These are phyloP conservation scores for Lachnellula cervina DNA, from an alignment of 2,329 filamentous ascomycete species.

Conservation along the genomic window DNA sequence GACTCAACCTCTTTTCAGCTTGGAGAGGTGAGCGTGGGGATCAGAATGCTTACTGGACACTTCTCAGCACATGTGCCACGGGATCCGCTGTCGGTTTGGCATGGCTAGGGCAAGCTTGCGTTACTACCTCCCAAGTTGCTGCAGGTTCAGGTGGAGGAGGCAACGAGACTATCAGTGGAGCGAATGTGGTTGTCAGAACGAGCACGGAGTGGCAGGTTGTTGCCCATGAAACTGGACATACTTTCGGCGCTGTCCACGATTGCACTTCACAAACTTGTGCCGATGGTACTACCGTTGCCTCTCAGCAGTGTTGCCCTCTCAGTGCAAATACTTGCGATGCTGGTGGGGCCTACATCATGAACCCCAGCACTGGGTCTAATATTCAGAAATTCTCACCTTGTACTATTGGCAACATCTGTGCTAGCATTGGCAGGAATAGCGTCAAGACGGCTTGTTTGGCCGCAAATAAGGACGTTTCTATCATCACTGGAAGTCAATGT, in stretches of 20 bases:
- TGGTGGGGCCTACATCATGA: conserved; percentile 83
- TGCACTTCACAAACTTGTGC: conserved; percentile 67
- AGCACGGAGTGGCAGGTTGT: conserved; percentile 90
- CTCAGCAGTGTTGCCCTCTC: conserved; percentile 76
- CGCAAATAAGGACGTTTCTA: conserved; percentile 79
- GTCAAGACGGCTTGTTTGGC: conserved; percentile 73
- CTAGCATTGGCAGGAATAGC: conserved; percentile 70
- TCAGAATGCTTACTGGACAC: conserved; percentile 85
- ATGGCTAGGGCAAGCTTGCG: conserved; percentile 87
- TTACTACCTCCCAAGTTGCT: conserved; percentile 51
- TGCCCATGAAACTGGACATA: conserved; percentile 90
- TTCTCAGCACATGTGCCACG: conserved; percentile 68
- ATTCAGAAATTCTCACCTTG: conserved; percentile 83
- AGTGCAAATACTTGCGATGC: conserved; percentile 66
- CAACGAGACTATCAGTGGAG: conserved; percentile 72
- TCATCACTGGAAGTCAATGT: conserved; percentile 78
- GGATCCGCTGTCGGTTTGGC: conserved; percentile 83
- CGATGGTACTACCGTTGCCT: conserved; percentile 52
- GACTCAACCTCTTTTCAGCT: conserved; percentile 79
- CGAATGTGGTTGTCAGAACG: conserved; percentile 85
- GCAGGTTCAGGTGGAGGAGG: conserved; percentile 37
- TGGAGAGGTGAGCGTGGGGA: conserved; percentile 81
- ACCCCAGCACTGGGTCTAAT: conserved; percentile 71
- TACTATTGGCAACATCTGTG: conserved; percentile 90
- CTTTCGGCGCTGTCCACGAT: conserved; percentile 93